Base-by-base conservation (phyloP, 2,329 filamentous ascomycete genomes). In the Chaetomium strumarium region DNA sequence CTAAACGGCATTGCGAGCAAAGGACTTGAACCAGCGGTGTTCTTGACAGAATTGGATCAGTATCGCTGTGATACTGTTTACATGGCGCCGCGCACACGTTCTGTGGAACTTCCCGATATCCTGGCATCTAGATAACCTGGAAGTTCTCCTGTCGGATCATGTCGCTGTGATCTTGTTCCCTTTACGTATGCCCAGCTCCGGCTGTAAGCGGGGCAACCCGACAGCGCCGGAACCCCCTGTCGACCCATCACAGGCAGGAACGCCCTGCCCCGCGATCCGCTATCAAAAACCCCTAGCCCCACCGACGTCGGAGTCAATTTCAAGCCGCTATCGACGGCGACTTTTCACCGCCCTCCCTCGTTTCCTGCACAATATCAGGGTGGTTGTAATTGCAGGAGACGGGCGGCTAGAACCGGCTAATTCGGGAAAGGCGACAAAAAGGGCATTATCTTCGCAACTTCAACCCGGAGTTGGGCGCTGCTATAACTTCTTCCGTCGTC, bases 1-100 rank as follows among this genome's bases (percentile, higher is more conserved):
- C 66, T 37, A 34, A 48, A 33, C 1, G 43, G 53, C 68, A 73
- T 72, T 48, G 55, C 56, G 19, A 10, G 17, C 13, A 31, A 14
- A 19, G 31, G 14, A 10, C 12, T 10, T 6, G n/a, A 34, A 16
- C 41, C 24, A 46, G 17, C 30, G 20, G 17, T 37, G 31, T 16
- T 45, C 14, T 24, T 38, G 3, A 37, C 33, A 4, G 29, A 43
- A 36, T 19, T 13, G 2, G 30, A 31, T n/a, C n/a, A n/a, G n/a
- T 47, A 24, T 31, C 16, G 13, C 31, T 37, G 36, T n/a, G 19
- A 16, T 5, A 24, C 36, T 41, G 13, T 40, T 51, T 34, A 46
- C 41, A 51, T 50, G 48, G 48, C 41, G 47, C 19, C 37, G 40
- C 19, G 19, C 24, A 24, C 4, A 24, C 24, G 24, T 24, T 24